A percentile compares a stretch with the other conserved stretches of the same genome.
Evolutionary conservation across 31 red algal genomes (phyloP).

Genomic region (Endocladia muricata): DNA sequence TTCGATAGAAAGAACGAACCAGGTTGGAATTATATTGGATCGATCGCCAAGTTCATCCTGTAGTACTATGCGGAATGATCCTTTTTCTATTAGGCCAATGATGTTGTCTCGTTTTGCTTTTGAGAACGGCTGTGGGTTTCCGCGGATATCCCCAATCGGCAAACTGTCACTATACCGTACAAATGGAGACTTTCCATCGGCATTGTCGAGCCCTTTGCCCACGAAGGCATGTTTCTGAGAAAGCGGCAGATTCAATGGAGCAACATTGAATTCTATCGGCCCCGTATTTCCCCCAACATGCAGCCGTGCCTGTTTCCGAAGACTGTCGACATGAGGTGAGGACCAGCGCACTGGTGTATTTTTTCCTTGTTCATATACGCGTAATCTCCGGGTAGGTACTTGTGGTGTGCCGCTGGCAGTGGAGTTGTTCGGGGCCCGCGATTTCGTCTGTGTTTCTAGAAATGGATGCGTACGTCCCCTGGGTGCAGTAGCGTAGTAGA

Average conservation of each 20-base stretch:
- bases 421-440: background rate
- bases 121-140: background rate
- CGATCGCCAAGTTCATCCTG: background rate
- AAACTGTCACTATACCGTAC: background rate
- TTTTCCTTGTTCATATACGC: background rate
- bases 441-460: too few relatives aligned
- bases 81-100: constrained; percentile 1
- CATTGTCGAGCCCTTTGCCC: background rate
- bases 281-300: background rate
- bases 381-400: background rate
- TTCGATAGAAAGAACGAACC: constrained; percentile 15
- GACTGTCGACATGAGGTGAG: background rate
- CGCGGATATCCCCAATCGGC: background rate
- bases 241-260: background rate
- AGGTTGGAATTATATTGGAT: constrained; percentile 4
- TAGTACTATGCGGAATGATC: background rate
- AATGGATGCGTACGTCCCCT: too few relatives aligned
- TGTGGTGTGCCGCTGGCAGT: background rate
- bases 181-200: background rate
- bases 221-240: background rate
- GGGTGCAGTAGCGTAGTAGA: too few relatives aligned
- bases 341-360: background rate
- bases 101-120: background rate
- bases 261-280: background rate
- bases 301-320: background rate